phyloP scores from a whole-genome alignment of 116 monocot species.

The Phalaenopsis hybrid region DNA sequence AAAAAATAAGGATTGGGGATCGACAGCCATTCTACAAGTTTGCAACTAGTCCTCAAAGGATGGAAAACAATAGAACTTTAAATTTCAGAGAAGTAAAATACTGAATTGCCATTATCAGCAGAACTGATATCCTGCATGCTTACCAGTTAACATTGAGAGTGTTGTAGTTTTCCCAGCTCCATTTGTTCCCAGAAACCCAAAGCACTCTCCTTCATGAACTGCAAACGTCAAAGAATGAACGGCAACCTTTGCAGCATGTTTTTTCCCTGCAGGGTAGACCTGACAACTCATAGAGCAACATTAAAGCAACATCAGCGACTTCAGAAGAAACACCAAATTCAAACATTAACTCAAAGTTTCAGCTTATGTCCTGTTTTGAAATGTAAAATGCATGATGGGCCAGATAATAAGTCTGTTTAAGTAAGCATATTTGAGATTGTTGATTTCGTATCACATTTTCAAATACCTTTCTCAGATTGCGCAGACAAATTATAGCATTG shows the following conservation, averaged over 20 bases:
- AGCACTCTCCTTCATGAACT: slow-evolving; percentile 88
- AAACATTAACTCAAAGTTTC: neutral
- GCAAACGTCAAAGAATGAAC: slow-evolving; percentile 81
- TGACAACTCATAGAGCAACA: slow-evolving; percentile 21
- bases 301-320: neutral
- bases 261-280: slow-evolving; percentile 49
- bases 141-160: slow-evolving; percentile 92
- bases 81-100: neutral
- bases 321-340: neutral
- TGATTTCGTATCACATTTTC: slow-evolving; percentile 1
- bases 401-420: neutral
- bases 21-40: neutral
- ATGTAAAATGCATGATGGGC: neutral
- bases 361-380: neutral
- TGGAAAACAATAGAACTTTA: neutral
- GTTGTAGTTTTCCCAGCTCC: slow-evolving; percentile 94
- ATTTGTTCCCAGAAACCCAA: slow-evolving; percentile 94
- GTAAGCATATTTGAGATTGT: neutral
- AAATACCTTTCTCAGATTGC: slow-evolving; percentile 71
- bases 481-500: slow-evolving; percentile 64
- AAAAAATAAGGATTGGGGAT: neutral
- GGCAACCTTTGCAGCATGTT: slow-evolving; percentile 57
- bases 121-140: neutral
- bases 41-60: neutral
- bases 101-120: neutral